These are phyloP conservation scores for Pelargonium exstipulatum DNA, from an alignment of 441 rosid species.

Conservation along the genomic window DNA sequence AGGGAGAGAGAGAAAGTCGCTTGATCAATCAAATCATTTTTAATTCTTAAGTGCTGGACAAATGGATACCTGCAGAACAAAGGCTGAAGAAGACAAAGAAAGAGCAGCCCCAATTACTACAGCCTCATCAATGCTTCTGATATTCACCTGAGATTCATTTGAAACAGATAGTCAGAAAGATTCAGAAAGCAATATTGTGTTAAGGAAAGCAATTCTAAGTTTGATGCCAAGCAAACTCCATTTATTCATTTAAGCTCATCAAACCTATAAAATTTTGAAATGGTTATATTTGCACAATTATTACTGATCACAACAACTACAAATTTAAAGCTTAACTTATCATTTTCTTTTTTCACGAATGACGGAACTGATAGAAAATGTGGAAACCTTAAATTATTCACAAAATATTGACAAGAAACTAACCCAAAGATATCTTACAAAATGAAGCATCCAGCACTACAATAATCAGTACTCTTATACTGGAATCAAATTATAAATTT, in stretches of 20 bases:
- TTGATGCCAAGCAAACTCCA: background rate
- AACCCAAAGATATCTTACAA: no score
- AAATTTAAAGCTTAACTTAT: no score
- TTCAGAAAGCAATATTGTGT: background rate
- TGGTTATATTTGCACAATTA: background rate
- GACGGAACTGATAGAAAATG: no score
- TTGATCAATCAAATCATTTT: background rate
- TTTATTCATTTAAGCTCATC: background rate
- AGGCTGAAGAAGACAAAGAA: constrained; percentile 93
- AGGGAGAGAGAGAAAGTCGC: background rate
- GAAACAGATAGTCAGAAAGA: background rate
- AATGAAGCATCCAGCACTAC: no score
- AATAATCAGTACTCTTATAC: no score
- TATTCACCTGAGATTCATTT: constrained; percentile 63
- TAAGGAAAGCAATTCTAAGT: background rate
- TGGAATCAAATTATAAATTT: no score
- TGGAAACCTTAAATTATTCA: no score
- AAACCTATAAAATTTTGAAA: background rate
- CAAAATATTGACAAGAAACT: no score
- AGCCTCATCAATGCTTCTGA: constrained; percentile 95
- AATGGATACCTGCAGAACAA: constrained; percentile 79
- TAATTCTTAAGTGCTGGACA: constrained; percentile 10
- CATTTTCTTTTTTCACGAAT: no score
- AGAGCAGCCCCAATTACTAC: constrained; percentile 95
- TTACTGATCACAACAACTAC: no score